Evolutionary conservation across 1,139 yeast species (phyloP).

Genomic region (Yamadazyma sp.): DNA sequence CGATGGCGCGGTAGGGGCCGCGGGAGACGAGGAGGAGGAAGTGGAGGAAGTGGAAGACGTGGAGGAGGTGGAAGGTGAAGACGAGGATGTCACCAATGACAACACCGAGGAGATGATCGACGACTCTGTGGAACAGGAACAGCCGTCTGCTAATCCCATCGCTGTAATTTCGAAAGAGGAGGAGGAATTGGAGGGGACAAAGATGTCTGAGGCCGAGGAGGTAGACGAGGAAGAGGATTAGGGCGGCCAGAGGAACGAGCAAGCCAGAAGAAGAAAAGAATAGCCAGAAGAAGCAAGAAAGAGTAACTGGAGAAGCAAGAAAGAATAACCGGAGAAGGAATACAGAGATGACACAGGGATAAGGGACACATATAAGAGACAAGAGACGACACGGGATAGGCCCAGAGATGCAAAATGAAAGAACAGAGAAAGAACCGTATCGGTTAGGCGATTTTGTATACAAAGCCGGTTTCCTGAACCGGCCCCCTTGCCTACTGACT

Average conservation of each 20-base stretch:
- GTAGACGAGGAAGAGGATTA: slow-evolving; percentile 6
- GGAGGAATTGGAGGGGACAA: slow-evolving; percentile 11
- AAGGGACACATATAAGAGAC: too few species aligned
- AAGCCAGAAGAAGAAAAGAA: too few species aligned
- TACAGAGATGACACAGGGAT: neutral
- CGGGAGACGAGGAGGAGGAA: slow-evolving; percentile 15
- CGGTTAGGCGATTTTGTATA: too few species aligned
- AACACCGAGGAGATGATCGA: neutral
- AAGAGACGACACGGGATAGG: too few species aligned
- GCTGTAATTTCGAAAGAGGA: slow-evolving; percentile 24
- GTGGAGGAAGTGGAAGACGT: slow-evolving; percentile 17
- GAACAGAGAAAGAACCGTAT: neutral
- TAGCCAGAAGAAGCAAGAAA: too few species aligned
- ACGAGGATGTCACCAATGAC: neutral
- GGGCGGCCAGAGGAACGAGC: too few species aligned
- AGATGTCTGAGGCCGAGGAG: slow-evolving; percentile 11
- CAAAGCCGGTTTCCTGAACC: too few species aligned
- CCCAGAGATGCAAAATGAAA: neutral
- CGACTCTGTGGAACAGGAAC: too few species aligned
- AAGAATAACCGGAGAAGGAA: neutral
- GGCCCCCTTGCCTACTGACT: too few species aligned
- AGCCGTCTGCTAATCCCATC: slow-evolving; percentile 24
- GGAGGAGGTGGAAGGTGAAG: slow-evolving; percentile 12
- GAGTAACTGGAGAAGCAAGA: neutral
- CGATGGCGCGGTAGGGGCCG: slow-evolving; percentile 8